Base-by-base conservation (phyloP, 1,284 basidiomycete genomes). In the Ganoderma sinense region DNA sequence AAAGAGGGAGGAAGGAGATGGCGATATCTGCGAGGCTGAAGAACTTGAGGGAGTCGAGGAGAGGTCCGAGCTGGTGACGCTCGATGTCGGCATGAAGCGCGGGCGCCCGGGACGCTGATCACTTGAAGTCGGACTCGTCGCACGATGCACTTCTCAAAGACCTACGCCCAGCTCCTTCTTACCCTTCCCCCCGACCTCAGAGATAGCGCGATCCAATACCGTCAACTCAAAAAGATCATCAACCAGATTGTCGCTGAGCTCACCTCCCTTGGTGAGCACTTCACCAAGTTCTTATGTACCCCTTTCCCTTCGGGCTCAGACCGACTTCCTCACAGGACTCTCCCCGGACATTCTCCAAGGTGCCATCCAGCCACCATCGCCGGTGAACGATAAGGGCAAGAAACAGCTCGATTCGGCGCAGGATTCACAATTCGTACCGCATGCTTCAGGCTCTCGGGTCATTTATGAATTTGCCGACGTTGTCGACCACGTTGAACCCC, bases 161-260 rank as follows among this genome's bases (percentile, higher is more conserved):
- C 90, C 1, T 96, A 94, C 80, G 74, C 88, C 41, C 87, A 93
- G 74, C 83, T 94, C 23, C 84, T 96, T 48, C 82, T 87, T 62
- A 86, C 86, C n/a, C 87, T 95, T 10, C 94, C 94, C 0, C 88
- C 89, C 59, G 92, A 94, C 71, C 85, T 95, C 73, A 86, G 91
- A 31, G 84, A 91, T 33, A 91, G 90, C 80, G 93, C 94, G 0
- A 93, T 98, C 69, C 92, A 97, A 77, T 98, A 98, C 79, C 87
- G 94, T 58, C 89, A 93, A 84, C 90, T 99, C 73, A 98, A 99
- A 82, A 97, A 96, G 77, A 86, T 98, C 64, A 96, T 99, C 78
- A 95, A 96, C 76, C 88, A 92, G 78, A 90, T 97, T 60, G 95
- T 94, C 0, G 82, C 85, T 20, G 97, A 99, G 80, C 90, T 99